phyloP scores from a whole-genome alignment of 1,284 basidiomycete species.

The Fomitopsis schrenkii region DNA sequence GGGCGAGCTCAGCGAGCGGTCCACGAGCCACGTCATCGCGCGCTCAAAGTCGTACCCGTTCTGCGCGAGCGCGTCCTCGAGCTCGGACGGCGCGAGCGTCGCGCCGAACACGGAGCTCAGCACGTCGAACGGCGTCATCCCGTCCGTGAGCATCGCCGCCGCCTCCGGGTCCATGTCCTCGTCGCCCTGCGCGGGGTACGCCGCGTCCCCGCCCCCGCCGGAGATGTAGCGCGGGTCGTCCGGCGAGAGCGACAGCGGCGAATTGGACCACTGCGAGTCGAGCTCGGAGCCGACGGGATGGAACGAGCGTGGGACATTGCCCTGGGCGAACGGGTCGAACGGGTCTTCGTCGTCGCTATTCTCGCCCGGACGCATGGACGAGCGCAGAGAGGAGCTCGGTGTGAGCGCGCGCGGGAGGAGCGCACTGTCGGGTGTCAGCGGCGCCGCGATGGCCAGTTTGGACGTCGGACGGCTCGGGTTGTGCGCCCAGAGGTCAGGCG shows the following conservation, averaged over 20 bases:
- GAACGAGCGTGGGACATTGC: slow-evolving; percentile 48
- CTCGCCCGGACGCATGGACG: slow-evolving; percentile 52
- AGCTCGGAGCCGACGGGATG: slow-evolving; percentile 61
- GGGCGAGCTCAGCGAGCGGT: slow-evolving; percentile 52
- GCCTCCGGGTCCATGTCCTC: slow-evolving; percentile 51
- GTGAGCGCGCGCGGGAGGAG: slow-evolving; percentile 51
- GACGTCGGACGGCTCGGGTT: slow-evolving; percentile 70
- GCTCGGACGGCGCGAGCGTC: slow-evolving; percentile 81
- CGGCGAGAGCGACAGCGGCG: slow-evolving; percentile 43
- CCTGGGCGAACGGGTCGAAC: slow-evolving; percentile 66
- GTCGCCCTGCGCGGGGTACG: slow-evolving; percentile 8
- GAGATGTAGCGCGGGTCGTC: slow-evolving; percentile 35
- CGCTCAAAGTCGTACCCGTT: slow-evolving; percentile 94
- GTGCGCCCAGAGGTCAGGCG: slow-evolving; percentile 79
- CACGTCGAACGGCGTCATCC: slow-evolving; percentile 97
- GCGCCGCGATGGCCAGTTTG: slow-evolving; percentile 85
- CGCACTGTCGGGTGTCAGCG: slow-evolving; percentile 72
- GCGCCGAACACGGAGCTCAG: slow-evolving; percentile 91
- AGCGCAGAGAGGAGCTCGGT: slow-evolving; percentile 55
- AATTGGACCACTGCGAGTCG: slow-evolving; percentile 55
- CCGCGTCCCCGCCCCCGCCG: background rate
- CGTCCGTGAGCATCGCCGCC: slow-evolving; percentile 66
- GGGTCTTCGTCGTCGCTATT: slow-evolving; percentile 68
- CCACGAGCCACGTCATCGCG: slow-evolving; percentile 90
- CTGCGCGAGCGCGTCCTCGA: slow-evolving; percentile 87